Evolutionary conservation across 257 asterid species (phyloP), one percentile per base, ranked within the genome.

Genomic region (Haberlea rhodopensis): DNA sequence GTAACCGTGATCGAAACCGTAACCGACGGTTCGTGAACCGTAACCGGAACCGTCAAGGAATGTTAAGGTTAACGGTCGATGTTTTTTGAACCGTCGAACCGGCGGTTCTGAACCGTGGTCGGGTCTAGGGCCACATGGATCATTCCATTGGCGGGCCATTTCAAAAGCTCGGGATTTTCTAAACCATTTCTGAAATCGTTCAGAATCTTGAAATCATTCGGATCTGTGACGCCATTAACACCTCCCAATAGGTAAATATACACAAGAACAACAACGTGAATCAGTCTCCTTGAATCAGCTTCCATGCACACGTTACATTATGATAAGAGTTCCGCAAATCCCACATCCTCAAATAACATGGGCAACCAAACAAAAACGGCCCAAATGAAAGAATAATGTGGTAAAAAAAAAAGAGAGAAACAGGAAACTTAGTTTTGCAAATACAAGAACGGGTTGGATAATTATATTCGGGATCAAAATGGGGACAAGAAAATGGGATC

Each of bases 101-200:
- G n/a, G n/a, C n/a, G n/a, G n/a, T n/a, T n/a, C n/a, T n/a, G n/a
- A n/a, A n/a, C n/a, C n/a, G n/a, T n/a, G n/a, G n/a, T n/a, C n/a
- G n/a, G n/a, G n/a, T n/a, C n/a, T n/a, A n/a, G n/a, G n/a, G n/a
- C n/a, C n/a, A n/a, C n/a, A n/a, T 0, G 95, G 95, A 69, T 89
- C 95, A 52, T 66, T 75, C 91, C 94, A 5, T 53, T 63, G 0
- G 31, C 43, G 2, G 95, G 96, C 96, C 96, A 87, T 75, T 81
- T 65, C 63, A 89, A 73, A 20, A 85, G 84, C 80, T 81, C 82
- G 1, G 94, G 75, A 57, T 89, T 85, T n/a, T 78, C 73, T 75
- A 89, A 60, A 20, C 88, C 87, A 19, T 83, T 70, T 64, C 81
- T 74, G 59, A 89, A 87, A 72, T 77, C 88, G 48, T 37, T 64